These are phyloP conservation scores for Echria macrotheca DNA, from an alignment of 495 filamentous ascomycete species.

Conservation along the genomic window DNA sequence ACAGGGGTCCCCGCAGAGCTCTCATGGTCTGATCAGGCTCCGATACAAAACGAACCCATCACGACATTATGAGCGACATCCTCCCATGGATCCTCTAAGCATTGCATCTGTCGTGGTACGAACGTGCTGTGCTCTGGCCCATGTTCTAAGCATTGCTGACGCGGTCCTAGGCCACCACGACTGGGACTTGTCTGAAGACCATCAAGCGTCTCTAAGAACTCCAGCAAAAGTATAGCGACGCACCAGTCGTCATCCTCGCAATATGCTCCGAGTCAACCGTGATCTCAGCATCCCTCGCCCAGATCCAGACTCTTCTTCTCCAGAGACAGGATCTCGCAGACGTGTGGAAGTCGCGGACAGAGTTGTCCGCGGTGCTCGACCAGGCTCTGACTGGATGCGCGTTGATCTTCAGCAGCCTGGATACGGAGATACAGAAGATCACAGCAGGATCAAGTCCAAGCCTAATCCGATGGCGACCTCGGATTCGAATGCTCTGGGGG, in stretches of 20 bases:
- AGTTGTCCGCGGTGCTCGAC: constrained; percentile 6
- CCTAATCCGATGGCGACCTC: neutral
- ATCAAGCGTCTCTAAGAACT: constrained; percentile 6
- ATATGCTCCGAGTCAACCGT: constrained; percentile 8
- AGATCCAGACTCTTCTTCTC: constrained; percentile 5
- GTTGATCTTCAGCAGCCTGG: constrained; percentile 9
- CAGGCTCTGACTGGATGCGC: constrained; percentile 10
- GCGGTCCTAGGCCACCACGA: neutral
- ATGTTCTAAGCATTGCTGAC: too few relatives aligned
- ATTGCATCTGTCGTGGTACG: too few relatives aligned
- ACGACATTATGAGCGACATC: too few relatives aligned
- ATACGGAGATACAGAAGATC: constrained; percentile 5
- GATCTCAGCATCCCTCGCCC: constrained; percentile 7
- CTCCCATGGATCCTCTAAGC: too few relatives aligned
- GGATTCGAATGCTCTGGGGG: constrained; percentile 1
- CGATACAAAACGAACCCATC: too few relatives aligned
- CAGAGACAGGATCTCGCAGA: neutral
- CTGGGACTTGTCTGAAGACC: neutral
- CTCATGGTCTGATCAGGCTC: too few relatives aligned
- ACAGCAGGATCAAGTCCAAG: neutral
- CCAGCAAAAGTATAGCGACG: constrained; percentile 3
- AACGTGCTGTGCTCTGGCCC: too few relatives aligned
- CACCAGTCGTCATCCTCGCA: constrained; percentile 1
- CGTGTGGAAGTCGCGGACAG: constrained; percentile 1
- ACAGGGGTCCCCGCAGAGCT: too few relatives aligned